Evolutionary conservation across 2,329 filamentous ascomycete genomes (phyloP).

Genomic region (Sporothrix luriei): DNA sequence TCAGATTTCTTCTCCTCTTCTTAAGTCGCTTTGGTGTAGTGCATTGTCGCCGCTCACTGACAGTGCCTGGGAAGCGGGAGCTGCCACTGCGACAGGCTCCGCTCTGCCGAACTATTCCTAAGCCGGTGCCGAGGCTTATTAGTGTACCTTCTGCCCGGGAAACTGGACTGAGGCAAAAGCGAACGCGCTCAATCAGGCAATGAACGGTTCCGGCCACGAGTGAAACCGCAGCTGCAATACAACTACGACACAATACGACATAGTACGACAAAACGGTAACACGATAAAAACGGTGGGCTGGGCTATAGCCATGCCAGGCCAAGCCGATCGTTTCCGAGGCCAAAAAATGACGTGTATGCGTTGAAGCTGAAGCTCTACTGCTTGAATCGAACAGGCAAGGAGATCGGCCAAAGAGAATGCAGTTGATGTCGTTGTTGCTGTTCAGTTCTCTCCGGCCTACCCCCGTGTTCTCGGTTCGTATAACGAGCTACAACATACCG

Average conservation of each 20-base stretch:
- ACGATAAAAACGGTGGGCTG: not conserved
- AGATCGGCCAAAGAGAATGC: not conserved
- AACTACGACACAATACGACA: not conserved
- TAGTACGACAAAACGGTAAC: not conserved
- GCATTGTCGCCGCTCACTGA: slow-evolving; percentile 2
- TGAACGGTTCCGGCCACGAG: slow-evolving; percentile 18
- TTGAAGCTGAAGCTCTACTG: slow-evolving; percentile 6
- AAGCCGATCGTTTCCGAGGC: slow-evolving; percentile 27
- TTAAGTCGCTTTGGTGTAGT: not conserved
- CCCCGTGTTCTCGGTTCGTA: not conserved
- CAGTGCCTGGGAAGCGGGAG: slow-evolving; percentile 1
- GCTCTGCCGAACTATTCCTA: slow-evolving; percentile 27
- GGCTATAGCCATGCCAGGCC: not conserved
- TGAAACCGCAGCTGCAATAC: slow-evolving; percentile 9
- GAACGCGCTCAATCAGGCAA: slow-evolving; percentile 3
- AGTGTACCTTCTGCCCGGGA: slow-evolving; percentile 27
- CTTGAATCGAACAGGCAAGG: not conserved
- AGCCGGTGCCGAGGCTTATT: slow-evolving; percentile 29
- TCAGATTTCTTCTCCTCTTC: not conserved
- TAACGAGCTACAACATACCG: too few relatives aligned
- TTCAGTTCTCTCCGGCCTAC: not conserved
- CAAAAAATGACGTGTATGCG: slow-evolving; percentile 21
- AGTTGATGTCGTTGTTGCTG: not conserved
- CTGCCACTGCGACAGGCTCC: slow-evolving; percentile 19
- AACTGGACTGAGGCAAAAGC: slow-evolving; percentile 11